Conservation (phyloP, 768 basidiomycete species). For the Polyporus arcularius region DNA sequence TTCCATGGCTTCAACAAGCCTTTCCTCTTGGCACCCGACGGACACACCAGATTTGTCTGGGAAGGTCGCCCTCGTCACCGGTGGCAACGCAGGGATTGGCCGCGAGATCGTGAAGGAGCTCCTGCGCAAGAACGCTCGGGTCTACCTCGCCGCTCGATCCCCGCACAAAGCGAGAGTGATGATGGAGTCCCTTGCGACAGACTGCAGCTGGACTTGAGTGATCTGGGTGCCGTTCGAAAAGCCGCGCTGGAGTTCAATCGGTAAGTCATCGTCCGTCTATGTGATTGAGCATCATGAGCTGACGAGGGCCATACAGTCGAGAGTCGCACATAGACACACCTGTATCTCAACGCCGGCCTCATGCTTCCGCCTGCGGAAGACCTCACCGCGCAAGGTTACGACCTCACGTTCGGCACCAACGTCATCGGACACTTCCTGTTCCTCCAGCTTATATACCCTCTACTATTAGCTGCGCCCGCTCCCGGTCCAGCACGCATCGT, state of each 20-base stretch:
- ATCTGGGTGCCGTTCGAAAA: slow-evolving; percentile 35
- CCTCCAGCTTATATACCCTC: slow-evolving; percentile 44
- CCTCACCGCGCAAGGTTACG: slow-evolving; percentile 51
- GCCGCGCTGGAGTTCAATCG: slow-evolving; percentile 39
- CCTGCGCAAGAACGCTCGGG: slow-evolving; percentile 58
- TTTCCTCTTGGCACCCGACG: slow-evolving; percentile 42
- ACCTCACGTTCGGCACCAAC: slow-evolving; percentile 57
- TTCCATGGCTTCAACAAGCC: neutral
- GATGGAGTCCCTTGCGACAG: slow-evolving; percentile 49
- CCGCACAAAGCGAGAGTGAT: slow-evolving; percentile 44
- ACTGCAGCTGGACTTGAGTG: slow-evolving; percentile 43
- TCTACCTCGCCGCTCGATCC: slow-evolving; percentile 57
- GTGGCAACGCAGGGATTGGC: slow-evolving; percentile 51
- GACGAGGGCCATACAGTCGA: slow-evolving; percentile 28
- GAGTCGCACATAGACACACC: slow-evolving; percentile 46
- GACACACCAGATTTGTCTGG: slow-evolving; percentile 49
- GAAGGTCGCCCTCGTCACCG: slow-evolving; percentile 39
- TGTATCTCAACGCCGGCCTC: slow-evolving; percentile 54
- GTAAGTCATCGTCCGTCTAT: slow-evolving; percentile 17
- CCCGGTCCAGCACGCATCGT: slow-evolving; percentile 59
- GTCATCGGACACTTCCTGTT: slow-evolving; percentile 40
- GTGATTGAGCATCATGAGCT: neutral
- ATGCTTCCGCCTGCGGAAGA: slow-evolving; percentile 40
- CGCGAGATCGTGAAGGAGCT: slow-evolving; percentile 59
- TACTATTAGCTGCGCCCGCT: slow-evolving; percentile 28